Evolutionary conservation across 1,284 basidiomycete species (phyloP), one percentile per base, ranked within the genome.

Genomic region (Malassezia arunalokei): DNA sequence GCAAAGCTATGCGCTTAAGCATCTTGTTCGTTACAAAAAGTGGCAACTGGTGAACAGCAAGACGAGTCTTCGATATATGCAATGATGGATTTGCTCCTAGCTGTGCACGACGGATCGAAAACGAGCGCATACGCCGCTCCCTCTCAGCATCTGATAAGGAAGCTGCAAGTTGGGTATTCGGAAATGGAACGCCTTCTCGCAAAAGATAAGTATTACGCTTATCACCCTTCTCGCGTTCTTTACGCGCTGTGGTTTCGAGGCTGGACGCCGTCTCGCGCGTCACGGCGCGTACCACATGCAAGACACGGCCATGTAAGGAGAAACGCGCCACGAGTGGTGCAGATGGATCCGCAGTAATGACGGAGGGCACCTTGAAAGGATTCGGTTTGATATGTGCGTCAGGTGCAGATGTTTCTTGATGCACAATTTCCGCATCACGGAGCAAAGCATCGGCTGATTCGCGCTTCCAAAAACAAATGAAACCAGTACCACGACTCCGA

Each of bases 401-500:
- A 6, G 47, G 24, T 17, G 43, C 48, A 17, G 47, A 14, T 1
- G 65, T 64, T 42, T 68, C 70, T 4, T 50, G 45, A 32, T 66
- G 63, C 31, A 73, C 66, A 35, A 66, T 56, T 28, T 57, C 50
- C 43, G 88, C 86, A 68, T 89, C 86, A 47, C 82, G 79, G 31
- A 96, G 79, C 3, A 83, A 87, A 53, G 83, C 82, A 64, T 92
- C 85, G 4, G 91, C 92, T 58, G 92, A 85, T 56, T 83, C 85
- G 58, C 80, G 82, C 59, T 92, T 89, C 92, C 92, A 96, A 76
- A 94, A 96, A 74, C 90, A 96, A 0, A 86, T 89, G 72, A 99
- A 99, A 0, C 89, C 94, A 0, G 90, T 95, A 8, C 94, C 94
- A 43, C 88, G 80, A 30, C 90, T 88, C 43, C 89, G 83, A 15